Base-by-base conservation (phyloP, 257 asterid genomes). In the Solanum ossicruentum region DNA sequence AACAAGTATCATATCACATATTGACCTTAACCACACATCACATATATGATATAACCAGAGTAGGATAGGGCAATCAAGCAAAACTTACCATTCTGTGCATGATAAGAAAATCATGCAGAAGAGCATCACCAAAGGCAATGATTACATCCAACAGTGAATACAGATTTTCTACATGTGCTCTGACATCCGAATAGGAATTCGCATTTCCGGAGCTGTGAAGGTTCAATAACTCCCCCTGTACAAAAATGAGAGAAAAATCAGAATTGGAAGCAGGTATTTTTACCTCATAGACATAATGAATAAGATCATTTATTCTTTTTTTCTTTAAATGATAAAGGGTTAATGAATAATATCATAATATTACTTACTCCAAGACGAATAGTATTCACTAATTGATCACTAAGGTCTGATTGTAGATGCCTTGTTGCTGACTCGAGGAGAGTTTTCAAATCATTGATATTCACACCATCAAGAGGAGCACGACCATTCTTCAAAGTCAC, bases 171-270 rank as follows among this genome's bases (percentile, higher is more conserved):
- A 93, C 86, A 85, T 89, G 90, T 66, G 66, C 28, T 65, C 82
- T 87, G 86, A 92, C 89, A 85, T 91, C 80, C 49, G 84, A 87
- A 88, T 87, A 57, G n/a, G 51, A 52, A 56, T 83, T 52, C 55
- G 89, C 82, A 83, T 84, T 87, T 77, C 85, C 60, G 56, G 72
- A 81, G 47, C 89, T 92, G 85, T 84, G 79, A 85, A 65, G 83
- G 89, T 87, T 87, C 88, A 95, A 85, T 80, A 93, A 88, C 87
- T 92, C 92, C n/a, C 91, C 97, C 99, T 96, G 91, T 80, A 71
- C 20, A 85, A 77, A 66, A 58, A 79, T 77, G 83, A 88, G 45
- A 43, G 86, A 63, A 66, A 72, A 73, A 65, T 36, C 23, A 77
- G 41, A 82, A 63, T 3, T 51, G 8, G 51, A 70, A 61, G 84